Evolutionary conservation across 768 basidiomycete genomes (phyloP), one percentile per base, ranked within the genome.

Genomic region (Rhodotorula sphaerocarpa): DNA sequence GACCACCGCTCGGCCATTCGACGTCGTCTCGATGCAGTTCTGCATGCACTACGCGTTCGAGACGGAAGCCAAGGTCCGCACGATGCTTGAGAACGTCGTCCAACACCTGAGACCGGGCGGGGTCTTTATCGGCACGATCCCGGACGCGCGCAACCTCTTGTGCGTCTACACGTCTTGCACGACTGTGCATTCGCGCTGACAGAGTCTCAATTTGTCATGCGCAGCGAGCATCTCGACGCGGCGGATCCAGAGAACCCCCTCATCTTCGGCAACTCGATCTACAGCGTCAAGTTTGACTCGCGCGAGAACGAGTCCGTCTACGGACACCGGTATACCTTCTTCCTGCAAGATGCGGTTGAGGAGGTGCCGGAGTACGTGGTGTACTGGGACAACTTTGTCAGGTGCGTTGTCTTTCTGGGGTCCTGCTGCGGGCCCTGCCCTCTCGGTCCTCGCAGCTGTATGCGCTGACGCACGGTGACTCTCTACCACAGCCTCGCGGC

Each of bases 11-110:
- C 30, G 80, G 34, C 85, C 85, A 9, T 95, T 95, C 73, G 95
- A 97, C 72, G 88, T 90, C 59, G 90, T 97, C 9, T 88, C 90
- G 4, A 89, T 96, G 90, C 95, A 99, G 74, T 99, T 99, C 75
- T 97, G 95, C 76, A 96, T 99, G 88, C 95, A 99, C 75, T 97
- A 99, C 73, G 95, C 95, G 12, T 97, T 99, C 74, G 91, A 97
- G 75, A 86, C 82, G n/a, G 81, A 83, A 34, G 78, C 81, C 61
- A 95, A 95, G 73, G 87, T 84, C 30, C 81, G 88, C 36, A 86
- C 83, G 74, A 95, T 99, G 95, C 82, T 99, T 36, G 81, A 84
- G 42, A 99, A 99, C 74, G 92, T 91, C 34, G 82, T 83, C 59
- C 77, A 80, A 50, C 85, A 86, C 79, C 79, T 99, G 48, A 79